These are phyloP conservation scores for Chondrus crispus DNA, from an alignment of 23 red algal genomes.

Conservation along the genomic window DNA sequence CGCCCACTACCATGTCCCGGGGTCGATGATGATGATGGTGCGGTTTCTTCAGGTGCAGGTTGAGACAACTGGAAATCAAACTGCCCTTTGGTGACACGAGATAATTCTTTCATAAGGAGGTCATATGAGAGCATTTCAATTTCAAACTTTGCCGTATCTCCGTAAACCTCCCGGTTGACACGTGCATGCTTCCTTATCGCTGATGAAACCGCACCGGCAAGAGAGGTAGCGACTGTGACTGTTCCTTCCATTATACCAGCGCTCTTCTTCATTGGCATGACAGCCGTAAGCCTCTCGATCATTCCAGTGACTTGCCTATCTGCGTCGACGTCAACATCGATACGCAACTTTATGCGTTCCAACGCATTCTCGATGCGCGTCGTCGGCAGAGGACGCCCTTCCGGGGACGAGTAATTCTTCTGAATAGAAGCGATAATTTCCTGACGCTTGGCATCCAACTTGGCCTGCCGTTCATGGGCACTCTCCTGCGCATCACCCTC, in stretches of 20 bases:
- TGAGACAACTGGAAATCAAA: constrained; percentile 57
- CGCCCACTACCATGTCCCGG: not conserved
- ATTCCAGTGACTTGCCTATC: constrained; percentile 56
- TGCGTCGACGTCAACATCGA: constrained; percentile 72
- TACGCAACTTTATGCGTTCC: constrained; percentile 31
- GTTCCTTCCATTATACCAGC: constrained; percentile 56
- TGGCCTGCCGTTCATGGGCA: constrained; percentile 64
- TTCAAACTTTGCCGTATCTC: constrained; percentile 63
- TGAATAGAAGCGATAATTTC: constrained; percentile 71
- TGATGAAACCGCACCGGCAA: constrained; percentile 43
- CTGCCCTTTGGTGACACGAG: constrained; percentile 75
- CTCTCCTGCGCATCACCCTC: constrained; percentile 84
- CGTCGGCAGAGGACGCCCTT: constrained; percentile 36
- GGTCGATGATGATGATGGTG: not conserved
- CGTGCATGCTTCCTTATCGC: constrained; percentile 48
- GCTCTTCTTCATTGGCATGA: constrained; percentile 77
- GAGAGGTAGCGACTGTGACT: constrained; percentile 32
- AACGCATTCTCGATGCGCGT: constrained; percentile 80
- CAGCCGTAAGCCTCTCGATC: constrained; percentile 33
- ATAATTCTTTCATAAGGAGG: constrained; percentile 67
- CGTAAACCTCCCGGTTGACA: constrained; percentile 61
- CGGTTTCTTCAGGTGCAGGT: not conserved
- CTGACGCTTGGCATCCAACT: constrained; percentile 67
- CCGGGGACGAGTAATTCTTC: constrained; percentile 71
- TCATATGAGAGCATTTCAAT: constrained; percentile 80